phyloP scores from a whole-genome alignment of 768 basidiomycete species.

The Cytidiella melzeri region DNA sequence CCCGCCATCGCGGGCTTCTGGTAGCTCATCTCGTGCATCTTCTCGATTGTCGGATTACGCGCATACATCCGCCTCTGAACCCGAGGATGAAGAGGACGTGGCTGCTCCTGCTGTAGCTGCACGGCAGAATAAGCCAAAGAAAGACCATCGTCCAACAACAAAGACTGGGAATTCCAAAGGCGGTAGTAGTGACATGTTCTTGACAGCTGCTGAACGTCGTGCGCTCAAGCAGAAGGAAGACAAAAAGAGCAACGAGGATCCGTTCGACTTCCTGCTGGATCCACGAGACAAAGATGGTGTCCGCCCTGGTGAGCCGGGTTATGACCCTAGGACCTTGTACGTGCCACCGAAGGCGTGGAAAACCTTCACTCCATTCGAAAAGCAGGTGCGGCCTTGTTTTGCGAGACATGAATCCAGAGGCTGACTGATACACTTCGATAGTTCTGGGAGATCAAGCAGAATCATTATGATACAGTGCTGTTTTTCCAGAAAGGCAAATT shows the following conservation, averaged over 20 bases:
- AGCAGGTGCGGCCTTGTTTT: slow-evolving; percentile 41
- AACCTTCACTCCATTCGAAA: slow-evolving; percentile 92
- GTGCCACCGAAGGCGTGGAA: slow-evolving; percentile 76
- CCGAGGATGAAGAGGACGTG: slow-evolving; percentile 33
- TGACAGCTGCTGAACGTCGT: slow-evolving; percentile 80
- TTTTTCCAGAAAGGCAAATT: slow-evolving; percentile 99
- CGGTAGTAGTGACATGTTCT: slow-evolving; percentile 39
- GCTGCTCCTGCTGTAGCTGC: slow-evolving; percentile 25
- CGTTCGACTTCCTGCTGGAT: slow-evolving; percentile 70
- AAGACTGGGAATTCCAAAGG: slow-evolving; percentile 26
- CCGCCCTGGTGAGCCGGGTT: slow-evolving; percentile 73
- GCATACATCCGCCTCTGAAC: slow-evolving; percentile 26
- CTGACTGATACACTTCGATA: no score
- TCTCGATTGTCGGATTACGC: slow-evolving; percentile 28
- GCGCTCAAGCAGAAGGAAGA: slow-evolving; percentile 72
- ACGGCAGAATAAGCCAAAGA: slow-evolving; percentile 1
- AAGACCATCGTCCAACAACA: slow-evolving; percentile 27
- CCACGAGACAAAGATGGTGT: slow-evolving; percentile 77
- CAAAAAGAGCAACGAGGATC: slow-evolving; percentile 73
- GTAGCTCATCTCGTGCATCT: slow-evolving; percentile 28
- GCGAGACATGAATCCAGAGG: no score
- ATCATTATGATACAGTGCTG: slow-evolving; percentile 93
- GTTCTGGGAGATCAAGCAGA: slow-evolving; percentile 83
- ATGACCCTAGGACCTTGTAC: slow-evolving; percentile 84
- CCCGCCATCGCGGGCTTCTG: slow-evolving; percentile 29